These are phyloP conservation scores for Ophiostoma quercus DNA, from an alignment of 2,329 filamentous ascomycete species.

Conservation along the genomic window DNA sequence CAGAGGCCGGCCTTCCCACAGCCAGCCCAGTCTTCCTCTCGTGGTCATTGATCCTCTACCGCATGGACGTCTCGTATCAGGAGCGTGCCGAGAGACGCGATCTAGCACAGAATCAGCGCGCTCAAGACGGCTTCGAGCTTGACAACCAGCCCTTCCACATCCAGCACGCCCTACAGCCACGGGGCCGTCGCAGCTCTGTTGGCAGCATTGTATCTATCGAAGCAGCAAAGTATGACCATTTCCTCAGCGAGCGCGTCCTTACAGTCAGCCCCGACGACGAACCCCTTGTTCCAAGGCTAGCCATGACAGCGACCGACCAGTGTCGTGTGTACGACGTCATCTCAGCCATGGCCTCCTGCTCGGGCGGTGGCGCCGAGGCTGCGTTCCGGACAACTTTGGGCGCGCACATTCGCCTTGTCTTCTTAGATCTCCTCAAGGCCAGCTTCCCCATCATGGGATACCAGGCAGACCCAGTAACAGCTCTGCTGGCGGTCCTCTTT, in stretches of 20 bases:
- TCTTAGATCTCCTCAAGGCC: conserved; percentile 66
- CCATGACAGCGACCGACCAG: conserved; percentile 44
- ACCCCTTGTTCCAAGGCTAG: conserved; percentile 48
- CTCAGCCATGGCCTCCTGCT: conserved; percentile 44
- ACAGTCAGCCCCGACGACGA: conserved; percentile 34
- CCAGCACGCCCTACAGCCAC: conserved; percentile 28
- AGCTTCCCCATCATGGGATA: conserved; percentile 66
- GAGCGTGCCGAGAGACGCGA: conserved; percentile 57
- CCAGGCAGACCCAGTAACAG: conserved; percentile 62
- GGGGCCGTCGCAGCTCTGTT: conserved; percentile 52
- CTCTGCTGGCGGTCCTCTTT: conserved; percentile 60
- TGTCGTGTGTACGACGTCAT: conserved; percentile 52
- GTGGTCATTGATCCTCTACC: conserved; percentile 72
- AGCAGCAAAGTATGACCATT: conserved; percentile 54
- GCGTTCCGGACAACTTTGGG: conserved; percentile 53
- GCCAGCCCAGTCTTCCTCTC: conserved; percentile 71
- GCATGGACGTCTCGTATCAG: conserved; percentile 60
- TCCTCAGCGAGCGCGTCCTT: conserved; percentile 47
- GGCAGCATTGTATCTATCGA: conserved; percentile 60
- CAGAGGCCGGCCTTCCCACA: conserved; percentile 51
- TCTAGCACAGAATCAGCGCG: conserved; percentile 53
- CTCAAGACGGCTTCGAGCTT: conserved; percentile 52
- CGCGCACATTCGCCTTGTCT: conserved; percentile 56
- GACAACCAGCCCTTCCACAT: conserved; percentile 34
- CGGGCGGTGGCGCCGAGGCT: conserved; percentile 43